Conservation (phyloP, 148 eudicot genomes). For the Gaultheria prostrata region DNA sequence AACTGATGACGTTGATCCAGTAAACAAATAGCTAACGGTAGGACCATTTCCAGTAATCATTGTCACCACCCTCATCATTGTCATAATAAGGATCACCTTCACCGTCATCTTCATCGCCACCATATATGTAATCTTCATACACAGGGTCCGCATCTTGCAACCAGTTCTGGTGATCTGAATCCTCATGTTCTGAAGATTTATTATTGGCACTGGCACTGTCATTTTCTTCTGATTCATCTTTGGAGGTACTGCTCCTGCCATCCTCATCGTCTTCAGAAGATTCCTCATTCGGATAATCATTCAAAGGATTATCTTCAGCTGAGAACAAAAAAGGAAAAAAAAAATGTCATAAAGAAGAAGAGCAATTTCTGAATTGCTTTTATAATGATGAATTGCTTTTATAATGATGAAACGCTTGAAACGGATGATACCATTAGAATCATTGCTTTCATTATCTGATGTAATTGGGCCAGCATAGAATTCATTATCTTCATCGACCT, state of each 20-base stretch:
- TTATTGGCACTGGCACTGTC: constrained; percentile 31
- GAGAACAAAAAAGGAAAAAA: constrained; percentile 17
- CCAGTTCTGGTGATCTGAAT: constrained; percentile 17
- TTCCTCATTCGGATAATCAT: constrained; percentile 84
- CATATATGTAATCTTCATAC: constrained; percentile 31
- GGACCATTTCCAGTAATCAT: constrained; percentile 20
- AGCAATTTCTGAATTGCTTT: background rate
- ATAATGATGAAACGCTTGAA: background rate
- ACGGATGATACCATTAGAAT: constrained; percentile 73
- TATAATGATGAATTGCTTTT: background rate
- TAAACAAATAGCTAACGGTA: constrained; percentile 1
- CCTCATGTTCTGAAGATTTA: constrained; percentile 20
- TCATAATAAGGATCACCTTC: constrained; percentile 1
- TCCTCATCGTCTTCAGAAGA: constrained; percentile 50
- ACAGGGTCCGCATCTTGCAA: constrained; percentile 29
- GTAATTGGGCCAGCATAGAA: constrained; percentile 74
- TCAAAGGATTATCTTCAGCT: constrained; percentile 76
- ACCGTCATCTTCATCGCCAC: background rate
- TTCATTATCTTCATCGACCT: constrained; percentile 73
- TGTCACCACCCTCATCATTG: constrained; percentile 16
- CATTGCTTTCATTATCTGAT: constrained; percentile 70
- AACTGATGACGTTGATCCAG: background rate
- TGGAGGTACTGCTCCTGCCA: constrained; percentile 31
- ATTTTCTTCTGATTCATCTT: constrained; percentile 45
- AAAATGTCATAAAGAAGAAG: background rate